Base-by-base conservation (phyloP, 78 protist genomes). In the Chrysochromulina parva region DNA sequence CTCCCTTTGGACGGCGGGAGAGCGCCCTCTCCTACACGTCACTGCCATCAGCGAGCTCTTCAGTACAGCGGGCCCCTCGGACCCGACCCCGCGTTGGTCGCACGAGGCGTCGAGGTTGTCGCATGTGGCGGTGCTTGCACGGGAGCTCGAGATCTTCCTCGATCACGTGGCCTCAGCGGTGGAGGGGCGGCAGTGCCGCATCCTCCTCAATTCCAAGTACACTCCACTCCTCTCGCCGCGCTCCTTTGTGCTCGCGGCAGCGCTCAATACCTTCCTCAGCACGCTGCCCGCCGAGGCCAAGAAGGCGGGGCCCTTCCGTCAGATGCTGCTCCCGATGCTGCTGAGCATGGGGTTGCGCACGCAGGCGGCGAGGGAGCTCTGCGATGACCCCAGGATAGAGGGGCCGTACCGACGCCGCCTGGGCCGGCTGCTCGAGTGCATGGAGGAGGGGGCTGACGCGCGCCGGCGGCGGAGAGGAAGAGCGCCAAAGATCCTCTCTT, bases 121-220 rank as follows among this genome's bases (percentile, higher is more conserved):
- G 62, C 62, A 58, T 13, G 62, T 65, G 19, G 52, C 52, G 57
- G 10, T 13, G 69, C 55, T 11, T 74, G 59, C 82, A 38, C 0
- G 90, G 17, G 9, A 6, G 66, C 48, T 84, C 55, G 92, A 90
- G 52, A 90, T 90, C 65, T 81, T 90, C 52, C 88, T 82, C 52
- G 92, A 90, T 47, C 28, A 38, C 55, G 53, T 90, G 17, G 24
- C 17, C 54, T 73, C 86, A 24, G 82, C 17, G 52, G 55, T 73
- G n/a, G 82, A 73, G 82, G 13, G n/a, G 53, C 22, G 26, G 26
- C 54, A 26, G 26, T 73, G 82, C 55, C 82, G 82, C 52, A 16
- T 73, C 26, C 54, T 73, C 26, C 82, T 73, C 82, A 73, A 73
- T 55, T 22, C 54, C 0, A 73, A 73, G 82, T 73, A 10, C 54